Evolutionary conservation across 305 asterid species (phyloP).

Genomic region (Solanum hybrid): DNA sequence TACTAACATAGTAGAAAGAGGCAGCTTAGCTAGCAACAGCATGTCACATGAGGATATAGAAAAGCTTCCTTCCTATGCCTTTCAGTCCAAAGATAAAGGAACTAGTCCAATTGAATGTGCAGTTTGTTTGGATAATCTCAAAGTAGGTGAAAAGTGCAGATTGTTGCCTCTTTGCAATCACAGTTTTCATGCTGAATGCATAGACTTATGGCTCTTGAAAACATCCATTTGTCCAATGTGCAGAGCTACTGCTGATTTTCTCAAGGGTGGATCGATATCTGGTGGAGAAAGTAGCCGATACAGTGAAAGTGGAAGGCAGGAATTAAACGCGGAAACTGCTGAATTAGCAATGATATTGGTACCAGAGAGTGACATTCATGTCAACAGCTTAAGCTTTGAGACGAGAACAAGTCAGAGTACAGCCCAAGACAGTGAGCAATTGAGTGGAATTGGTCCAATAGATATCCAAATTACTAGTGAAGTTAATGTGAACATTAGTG

Average conservation of each 20-base stretch:
- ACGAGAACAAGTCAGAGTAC: not conserved
- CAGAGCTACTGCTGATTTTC: constrained; percentile 20
- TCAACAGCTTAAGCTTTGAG: not conserved
- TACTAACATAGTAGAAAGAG: constrained; percentile 32
- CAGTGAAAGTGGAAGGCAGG: constrained; percentile 1
- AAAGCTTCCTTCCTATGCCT: constrained; percentile 44
- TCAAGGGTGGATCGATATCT: not conserved
- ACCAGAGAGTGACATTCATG: not conserved
- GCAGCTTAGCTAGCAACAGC: constrained; percentile 39
- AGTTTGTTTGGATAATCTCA: constrained; percentile 48
- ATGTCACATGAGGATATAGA: constrained; percentile 64
- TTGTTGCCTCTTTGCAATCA: constrained; percentile 52
- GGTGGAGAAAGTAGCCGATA: constrained; percentile 5
- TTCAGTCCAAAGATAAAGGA: constrained; percentile 33
- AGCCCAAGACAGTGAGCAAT: not conserved
- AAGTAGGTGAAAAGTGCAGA: constrained; percentile 50
- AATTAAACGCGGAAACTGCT: not conserved
- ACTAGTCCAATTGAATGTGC: constrained; percentile 37
- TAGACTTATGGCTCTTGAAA: constrained; percentile 53
- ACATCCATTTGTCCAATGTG: constrained; percentile 51
- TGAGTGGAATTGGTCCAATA: not conserved
- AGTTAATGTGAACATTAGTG: not conserved
- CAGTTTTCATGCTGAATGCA: constrained; percentile 53
- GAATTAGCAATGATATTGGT: not conserved
- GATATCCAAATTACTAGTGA: not conserved